These are phyloP conservation scores for Knoxdaviesia proteae DNA, from an alignment of 2,329 filamentous ascomycete species.

Conservation along the genomic window DNA sequence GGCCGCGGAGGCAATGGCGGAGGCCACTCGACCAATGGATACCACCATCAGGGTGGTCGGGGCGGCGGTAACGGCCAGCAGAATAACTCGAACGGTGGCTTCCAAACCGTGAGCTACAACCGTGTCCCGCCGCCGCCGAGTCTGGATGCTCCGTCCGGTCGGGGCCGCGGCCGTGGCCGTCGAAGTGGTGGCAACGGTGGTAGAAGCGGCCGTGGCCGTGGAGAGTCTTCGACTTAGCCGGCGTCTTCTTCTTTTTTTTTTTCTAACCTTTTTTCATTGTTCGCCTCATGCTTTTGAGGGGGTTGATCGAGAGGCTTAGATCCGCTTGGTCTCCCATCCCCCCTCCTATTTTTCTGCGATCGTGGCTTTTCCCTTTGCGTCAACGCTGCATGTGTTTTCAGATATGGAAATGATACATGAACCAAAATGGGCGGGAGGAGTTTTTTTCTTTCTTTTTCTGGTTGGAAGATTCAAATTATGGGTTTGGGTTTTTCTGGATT, in stretches of 20 bases:
- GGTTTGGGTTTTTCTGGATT: neutral
- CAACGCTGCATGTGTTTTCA: no score
- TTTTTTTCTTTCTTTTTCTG: slow-evolving; percentile 2
- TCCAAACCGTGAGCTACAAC: slow-evolving; percentile 18
- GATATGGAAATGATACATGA: no score
- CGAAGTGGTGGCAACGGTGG: slow-evolving; percentile 17
- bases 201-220: slow-evolving; percentile 15
- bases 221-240: slow-evolving; percentile 5
- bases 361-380: no score
- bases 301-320: no score
- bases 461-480: neutral
- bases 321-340: no score
- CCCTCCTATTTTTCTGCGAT: no score
- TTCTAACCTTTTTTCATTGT: no score
- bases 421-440: no score
- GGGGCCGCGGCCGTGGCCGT: slow-evolving; percentile 18
- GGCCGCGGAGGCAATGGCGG: slow-evolving; percentile 6
- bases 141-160: slow-evolving; percentile 24
- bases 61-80: slow-evolving; percentile 12
- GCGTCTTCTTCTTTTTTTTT: neutral
- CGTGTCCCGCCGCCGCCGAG: slow-evolving; percentile 39
- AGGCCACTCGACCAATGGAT: slow-evolving; percentile 11
- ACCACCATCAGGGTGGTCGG: slow-evolving; percentile 5
- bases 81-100: slow-evolving; percentile 4
- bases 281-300: no score